Percentiles rank a stretch among this genome's conserved stretches.
Conservation (phyloP, 176 grass and related monocot species). For the Poa pratensis region DNA sequence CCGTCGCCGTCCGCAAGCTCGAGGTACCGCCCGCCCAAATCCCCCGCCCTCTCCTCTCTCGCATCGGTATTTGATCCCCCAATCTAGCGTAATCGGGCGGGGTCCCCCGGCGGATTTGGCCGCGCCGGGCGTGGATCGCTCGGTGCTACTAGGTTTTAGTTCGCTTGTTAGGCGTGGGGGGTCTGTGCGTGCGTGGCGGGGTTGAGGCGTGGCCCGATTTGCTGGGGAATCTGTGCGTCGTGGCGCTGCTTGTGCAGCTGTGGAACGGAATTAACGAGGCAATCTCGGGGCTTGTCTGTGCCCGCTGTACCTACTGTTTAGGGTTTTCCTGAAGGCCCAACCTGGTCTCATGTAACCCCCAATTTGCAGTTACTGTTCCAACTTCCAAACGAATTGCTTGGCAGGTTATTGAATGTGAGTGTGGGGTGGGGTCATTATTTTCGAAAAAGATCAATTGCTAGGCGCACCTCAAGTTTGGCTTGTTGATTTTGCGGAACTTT, state of each 20-base stretch:
- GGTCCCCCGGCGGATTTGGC: slow-evolving; percentile 6
- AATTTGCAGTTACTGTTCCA: slow-evolving; percentile 13
- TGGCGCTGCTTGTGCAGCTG: neutral
- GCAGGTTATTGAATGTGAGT: neutral
- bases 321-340: neutral
- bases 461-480: neutral
- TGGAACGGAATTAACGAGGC: neutral
- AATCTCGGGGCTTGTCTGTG: neutral
- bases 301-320: neutral
- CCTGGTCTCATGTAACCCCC: neutral
- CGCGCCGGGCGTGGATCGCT: neutral
- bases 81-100: slow-evolving; percentile 7
- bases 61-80: neutral
- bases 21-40: slow-evolving; percentile 49
- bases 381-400: neutral
- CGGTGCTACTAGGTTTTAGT: slow-evolving; percentile 2
- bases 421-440: no score
- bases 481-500: neutral
- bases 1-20: slow-evolving; percentile 74
- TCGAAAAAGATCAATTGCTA: neutral
- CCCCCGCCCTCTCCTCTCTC: no score
- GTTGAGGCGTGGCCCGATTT: slow-evolving; percentile 32
- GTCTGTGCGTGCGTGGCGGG: no score
- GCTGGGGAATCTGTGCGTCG: neutral
- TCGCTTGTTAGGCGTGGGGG: neutral